Evolutionary conservation across 257 asterid species (phyloP), one percentile per base, ranked within the genome.

Genomic region (Jacaranda mimosifolia): DNA sequence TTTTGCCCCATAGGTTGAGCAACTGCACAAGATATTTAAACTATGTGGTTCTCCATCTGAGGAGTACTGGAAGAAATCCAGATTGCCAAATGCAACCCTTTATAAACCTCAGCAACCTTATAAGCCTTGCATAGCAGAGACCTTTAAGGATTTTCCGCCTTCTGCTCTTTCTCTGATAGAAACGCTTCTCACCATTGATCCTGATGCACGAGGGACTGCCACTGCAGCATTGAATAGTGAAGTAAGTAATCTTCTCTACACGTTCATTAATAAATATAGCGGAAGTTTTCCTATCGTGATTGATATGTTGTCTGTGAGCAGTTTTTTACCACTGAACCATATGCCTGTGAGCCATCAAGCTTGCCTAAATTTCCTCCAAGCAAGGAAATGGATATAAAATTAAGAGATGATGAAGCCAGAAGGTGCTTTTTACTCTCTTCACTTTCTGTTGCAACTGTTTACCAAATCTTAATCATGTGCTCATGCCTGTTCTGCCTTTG

Each of bases 51-150:
- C 98, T 62, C 98, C 97, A 19, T 72, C 95, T 0, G 97, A 94
- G 79, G 97, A 92, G 42, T 94, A 92, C 81, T 94, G 98, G 98
- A 94, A 87, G 89, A 94, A 89, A 88, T 91, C 94, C 51, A 85
- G 84, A 85, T 77, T 94, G 62, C 95, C 97, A 15, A 92, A 92
- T 75, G 95, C 98, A 14, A 91, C 94, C 49, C 91, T 91, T 55
- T 94, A 92, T 83, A 94, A 91, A 84, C 98, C 98, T 70, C 97
- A 92, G 72, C 98, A 94, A 19, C 95, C 92, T 63, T 94, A 94
- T 70, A 89, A 83, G 59, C 83, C 95, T 62, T 89, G 94, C 84
- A 74, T 92, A 67, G 73, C 83, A 7, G 97, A 94, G 63, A 66
- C 89, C 59, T 94, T 83, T 64, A 91, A 91, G 87, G 96, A 94